A percentile compares a stretch with the other conserved stretches of the same genome.
Evolutionary conservation across 805 yeast genomes (phyloP).

Genomic region (Zygotorulaspora florentina): DNA sequence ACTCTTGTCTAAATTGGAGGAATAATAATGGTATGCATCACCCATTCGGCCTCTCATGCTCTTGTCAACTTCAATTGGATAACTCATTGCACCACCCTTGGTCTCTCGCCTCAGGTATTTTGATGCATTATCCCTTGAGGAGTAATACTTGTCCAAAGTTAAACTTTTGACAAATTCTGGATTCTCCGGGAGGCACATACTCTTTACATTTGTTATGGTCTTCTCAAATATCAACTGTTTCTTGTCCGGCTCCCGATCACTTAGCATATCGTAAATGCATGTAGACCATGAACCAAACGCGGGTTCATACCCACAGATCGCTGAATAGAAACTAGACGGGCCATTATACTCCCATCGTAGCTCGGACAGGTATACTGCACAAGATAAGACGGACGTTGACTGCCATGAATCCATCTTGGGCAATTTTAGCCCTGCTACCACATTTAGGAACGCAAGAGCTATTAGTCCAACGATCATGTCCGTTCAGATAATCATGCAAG

Average conservation of each 20-base stretch:
- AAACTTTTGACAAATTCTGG: conserved; percentile 3
- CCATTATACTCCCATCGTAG: conserved; percentile 18
- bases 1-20: conserved; percentile 21
- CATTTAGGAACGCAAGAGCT: background rate
- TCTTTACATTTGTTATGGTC: conserved; percentile 12
- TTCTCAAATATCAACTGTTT: conserved; percentile 11
- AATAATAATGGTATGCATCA: conserved; percentile 18
- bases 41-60: conserved; percentile 8
- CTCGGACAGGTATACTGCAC: conserved; percentile 18
- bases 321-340: conserved; percentile 12
- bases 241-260: conserved; percentile 2
- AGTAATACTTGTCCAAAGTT: conserved; percentile 13
- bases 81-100: background rate
- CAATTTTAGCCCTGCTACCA: background rate
- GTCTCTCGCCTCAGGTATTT: conserved; percentile 1
- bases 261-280: conserved; percentile 20
- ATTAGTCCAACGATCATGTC: background rate
- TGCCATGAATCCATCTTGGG: conserved; percentile 17
- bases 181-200: conserved; percentile 11
- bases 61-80: conserved; percentile 14
- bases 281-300: conserved; percentile 25
- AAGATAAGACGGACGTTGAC: conserved; percentile 19
- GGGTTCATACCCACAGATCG: conserved; percentile 22
- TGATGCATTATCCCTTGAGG: conserved; percentile 19
- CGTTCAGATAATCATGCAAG: background rate